Evolutionary conservation across 768 basidiomycete species (phyloP).

Genomic region (Paxillus rubicundulus): DNA sequence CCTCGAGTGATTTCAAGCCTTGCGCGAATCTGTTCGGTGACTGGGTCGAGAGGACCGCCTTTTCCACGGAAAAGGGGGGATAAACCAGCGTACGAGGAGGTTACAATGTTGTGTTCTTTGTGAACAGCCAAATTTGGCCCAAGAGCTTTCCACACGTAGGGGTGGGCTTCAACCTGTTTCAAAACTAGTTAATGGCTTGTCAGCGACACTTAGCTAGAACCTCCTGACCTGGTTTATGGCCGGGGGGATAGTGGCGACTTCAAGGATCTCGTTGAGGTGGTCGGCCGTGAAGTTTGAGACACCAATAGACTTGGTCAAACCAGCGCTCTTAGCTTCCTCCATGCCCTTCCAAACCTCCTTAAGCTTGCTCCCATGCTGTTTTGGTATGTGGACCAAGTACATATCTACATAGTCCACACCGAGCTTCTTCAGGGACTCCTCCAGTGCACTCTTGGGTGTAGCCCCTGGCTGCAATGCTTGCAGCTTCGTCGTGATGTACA

Average conservation of each 20-base stretch:
- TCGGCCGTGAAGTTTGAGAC: conserved; percentile 53
- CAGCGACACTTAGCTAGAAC: neutral
- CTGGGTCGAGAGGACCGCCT: conserved; percentile 40
- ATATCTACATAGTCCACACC: conserved; percentile 57
- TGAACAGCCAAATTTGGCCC: conserved; percentile 34
- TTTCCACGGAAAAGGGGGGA: conserved; percentile 35
- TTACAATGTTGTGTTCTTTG: conserved; percentile 37
- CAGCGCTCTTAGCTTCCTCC: conserved; percentile 51
- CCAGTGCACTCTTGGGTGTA: conserved; percentile 48
- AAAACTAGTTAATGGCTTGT: neutral
- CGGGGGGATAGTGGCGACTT: conserved; percentile 43
- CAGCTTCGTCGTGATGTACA: conserved; percentile 67
- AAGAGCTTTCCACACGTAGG: conserved; percentile 47
- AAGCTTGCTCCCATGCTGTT: conserved; percentile 39
- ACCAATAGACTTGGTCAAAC: conserved; percentile 43
- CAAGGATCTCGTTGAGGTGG: conserved; percentile 43
- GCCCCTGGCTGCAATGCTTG: conserved; percentile 32
- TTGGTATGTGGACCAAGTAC: conserved; percentile 57
- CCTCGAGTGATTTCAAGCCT: conserved; percentile 27
- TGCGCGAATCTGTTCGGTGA: conserved; percentile 33
- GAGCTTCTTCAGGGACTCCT: conserved; percentile 54
- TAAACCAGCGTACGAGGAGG: conserved; percentile 40
- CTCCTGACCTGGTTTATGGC: conserved; percentile 51
- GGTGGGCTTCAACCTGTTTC: conserved; percentile 50
- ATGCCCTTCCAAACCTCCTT: conserved; percentile 57